Conservation (phyloP, 768 basidiomycete genomes). For the Pleurotus ostreatus region DNA sequence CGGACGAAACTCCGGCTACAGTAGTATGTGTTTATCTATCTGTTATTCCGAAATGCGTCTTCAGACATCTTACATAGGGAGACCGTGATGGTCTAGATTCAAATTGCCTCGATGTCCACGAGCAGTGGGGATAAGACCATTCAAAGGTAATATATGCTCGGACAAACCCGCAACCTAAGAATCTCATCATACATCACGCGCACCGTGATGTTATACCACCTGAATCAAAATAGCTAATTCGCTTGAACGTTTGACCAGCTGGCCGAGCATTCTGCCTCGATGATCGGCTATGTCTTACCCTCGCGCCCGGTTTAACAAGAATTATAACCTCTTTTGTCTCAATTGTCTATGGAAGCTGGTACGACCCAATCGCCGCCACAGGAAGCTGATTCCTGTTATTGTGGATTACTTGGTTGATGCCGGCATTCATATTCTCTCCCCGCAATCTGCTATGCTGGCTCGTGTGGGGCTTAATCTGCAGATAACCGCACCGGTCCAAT, state of each 20-base stretch:
- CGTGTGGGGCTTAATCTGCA: not conserved
- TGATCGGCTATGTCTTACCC: not conserved
- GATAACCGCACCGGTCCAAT: not conserved
- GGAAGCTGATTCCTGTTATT: not conserved
- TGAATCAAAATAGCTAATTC: too few species aligned
- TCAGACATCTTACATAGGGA: not conserved
- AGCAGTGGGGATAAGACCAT: constrained; percentile 6
- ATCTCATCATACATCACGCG: too few species aligned
- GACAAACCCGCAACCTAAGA: not conserved
- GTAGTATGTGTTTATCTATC: not conserved
- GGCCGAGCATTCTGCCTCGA: not conserved
- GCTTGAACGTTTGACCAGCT: not conserved
- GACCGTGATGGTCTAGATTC: not conserved
- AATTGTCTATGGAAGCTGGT: not conserved
- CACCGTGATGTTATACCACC: too few species aligned
- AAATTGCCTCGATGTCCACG: not conserved
- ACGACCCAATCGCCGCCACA: constrained; percentile 2
- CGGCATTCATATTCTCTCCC: constrained; percentile 7
- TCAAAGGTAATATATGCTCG: not conserved
- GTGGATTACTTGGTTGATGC: not conserved
- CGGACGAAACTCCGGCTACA: not conserved
- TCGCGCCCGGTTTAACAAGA: too few species aligned
- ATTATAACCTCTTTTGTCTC: not conserved
- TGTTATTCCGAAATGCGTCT: not conserved
- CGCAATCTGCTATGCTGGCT: constrained; percentile 1